Base-by-base conservation (phyloP, 306 rosid genomes). In the Vachellia collinsii region DNA sequence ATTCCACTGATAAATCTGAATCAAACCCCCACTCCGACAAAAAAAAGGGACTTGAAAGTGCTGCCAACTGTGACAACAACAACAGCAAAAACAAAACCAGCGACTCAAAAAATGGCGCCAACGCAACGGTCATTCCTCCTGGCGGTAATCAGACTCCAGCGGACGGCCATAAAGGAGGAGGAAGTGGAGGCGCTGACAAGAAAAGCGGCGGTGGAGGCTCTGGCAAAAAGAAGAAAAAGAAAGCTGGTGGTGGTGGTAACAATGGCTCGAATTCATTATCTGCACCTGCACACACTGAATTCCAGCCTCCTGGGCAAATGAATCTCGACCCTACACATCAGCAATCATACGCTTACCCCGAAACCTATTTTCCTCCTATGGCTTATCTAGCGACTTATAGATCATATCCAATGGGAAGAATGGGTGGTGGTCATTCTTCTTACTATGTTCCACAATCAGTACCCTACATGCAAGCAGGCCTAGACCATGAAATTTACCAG, bases 201-300 rank as follows among this genome's bases (percentile, higher is more conserved):
- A 78, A 74, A 12, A 68, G 76, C 73, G 83, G 81, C 1, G 83
- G 75, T 73, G 88, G 53, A 2, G 76, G 83, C 51, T 70, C 86
- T 42, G 82, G 75, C 64, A 88, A 90, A 69, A 92, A 85, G 85
- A 88, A 87, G 85, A 90, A 88, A 68, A 88, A 74, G 36, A 89
- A 88, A 56, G 72, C 48, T 3, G 87, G 83, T 38, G 70, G 16
- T 22, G 63, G 47, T 22, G 72, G 70, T 23, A 20, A 23, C 65
- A 67, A 25, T 74, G 76, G 81, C 20, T 36, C 39, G 77, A 46
- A 65, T 77, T 17, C 82, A 58, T 64, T 65, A 61, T 16, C 71
- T 86, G 83, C 78, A 75, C 86, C 80, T 42, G 88, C 86, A 76
- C 54, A 73, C 81, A 80, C 42, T 56, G 91, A 88, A 85, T 78